Evolutionary conservation across 371 early-diverging fungal genomes (phyloP), one percentile per base, ranked within the genome.

Genomic region (Mortierella sp.): DNA sequence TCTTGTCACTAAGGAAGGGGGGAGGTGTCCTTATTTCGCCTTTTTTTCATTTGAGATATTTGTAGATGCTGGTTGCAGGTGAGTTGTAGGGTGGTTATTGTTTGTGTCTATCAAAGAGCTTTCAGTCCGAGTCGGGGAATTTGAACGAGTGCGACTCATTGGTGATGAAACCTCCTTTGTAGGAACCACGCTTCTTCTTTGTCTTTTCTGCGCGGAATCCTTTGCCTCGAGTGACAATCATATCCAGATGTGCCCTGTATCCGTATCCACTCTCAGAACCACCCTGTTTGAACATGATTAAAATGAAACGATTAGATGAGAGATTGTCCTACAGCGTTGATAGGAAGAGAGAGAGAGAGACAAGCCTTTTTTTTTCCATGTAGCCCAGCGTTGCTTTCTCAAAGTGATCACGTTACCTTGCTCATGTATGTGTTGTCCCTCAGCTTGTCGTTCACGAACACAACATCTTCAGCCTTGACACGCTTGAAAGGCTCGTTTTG

Each of bases 101-200:
- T n/a, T n/a, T n/a, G n/a, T n/a, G n/a, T n/a, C 13, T 19, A 19
- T 24, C 17, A 19, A 10, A 34, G 7, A 34, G 10, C 34, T 7
- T 14, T 54, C 61, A 57, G 29, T 73, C 67, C 31, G 50, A 63
- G 52, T 68, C 67, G 31, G 87, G 85, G 77, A 98, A 96, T 81
- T 98, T 98, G 84, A 95, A 94, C 25, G 95, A 95, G 71, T 94
- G 91, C 39, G 92, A 90, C 48, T 79, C 85, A 60, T 90, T 85
- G 57, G 94, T 90, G 55, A 98, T 98, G 54, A 81, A 82, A 25
- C 98, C 98, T 29, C 98, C 98, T 53, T 92, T 87, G 83, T 98
- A 98, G 37, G 93, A 90, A 12, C 98, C 98, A 47, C 94, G 86
- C 92, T 98, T 98, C 87, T 98, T 98, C 86, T 98, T 98, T 76